A percentile compares a stretch with the other conserved stretches of the same genome.
phyloP scores from a whole-genome alignment of 148 eudicot genomes.

The Dysphania ambrosioides region DNA sequence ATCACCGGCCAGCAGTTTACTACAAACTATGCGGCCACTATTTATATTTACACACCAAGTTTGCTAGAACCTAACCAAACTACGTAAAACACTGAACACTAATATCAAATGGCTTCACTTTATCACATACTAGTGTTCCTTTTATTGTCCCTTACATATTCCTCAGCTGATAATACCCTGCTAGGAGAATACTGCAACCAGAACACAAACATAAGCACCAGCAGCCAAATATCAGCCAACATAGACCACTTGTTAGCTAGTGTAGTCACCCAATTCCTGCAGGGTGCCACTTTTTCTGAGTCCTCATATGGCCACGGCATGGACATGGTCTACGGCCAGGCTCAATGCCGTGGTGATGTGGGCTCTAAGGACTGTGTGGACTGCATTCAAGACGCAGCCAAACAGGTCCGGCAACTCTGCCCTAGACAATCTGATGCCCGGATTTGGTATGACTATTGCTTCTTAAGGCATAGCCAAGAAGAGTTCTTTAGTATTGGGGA shows the following conservation, averaged over 20 bases:
- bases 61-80: conserved; percentile 6
- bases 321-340: conserved; percentile 52
- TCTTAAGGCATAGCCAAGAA: conserved; percentile 53
- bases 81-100: background rate
- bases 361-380: conserved; percentile 45
- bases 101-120: conserved; percentile 12
- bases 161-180: conserved; percentile 40
- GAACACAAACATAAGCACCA: conserved; percentile 25
- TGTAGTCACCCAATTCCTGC: conserved; percentile 36
- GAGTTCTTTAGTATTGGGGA: conserved; percentile 61
- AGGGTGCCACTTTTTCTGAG: conserved; percentile 37
- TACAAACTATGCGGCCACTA: conserved; percentile 6
- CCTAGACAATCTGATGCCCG: conserved; percentile 55
- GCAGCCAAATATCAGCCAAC: conserved; percentile 36
- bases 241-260: conserved; percentile 43
- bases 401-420: conserved; percentile 39
- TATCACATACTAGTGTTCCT: conserved; percentile 14
- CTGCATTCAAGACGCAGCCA: conserved; percentile 62
- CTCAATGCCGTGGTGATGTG: conserved; percentile 86
- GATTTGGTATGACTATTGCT: conserved; percentile 75
- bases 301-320: conserved; percentile 46
- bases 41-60: background rate
- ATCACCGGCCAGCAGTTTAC: background rate
- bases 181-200: conserved; percentile 42
- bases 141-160: conserved; percentile 13